A percentile compares a stretch with the other conserved stretches of the same genome.
Conservation (phyloP, 441 rosid genomes). For the Daphne laureola region DNA sequence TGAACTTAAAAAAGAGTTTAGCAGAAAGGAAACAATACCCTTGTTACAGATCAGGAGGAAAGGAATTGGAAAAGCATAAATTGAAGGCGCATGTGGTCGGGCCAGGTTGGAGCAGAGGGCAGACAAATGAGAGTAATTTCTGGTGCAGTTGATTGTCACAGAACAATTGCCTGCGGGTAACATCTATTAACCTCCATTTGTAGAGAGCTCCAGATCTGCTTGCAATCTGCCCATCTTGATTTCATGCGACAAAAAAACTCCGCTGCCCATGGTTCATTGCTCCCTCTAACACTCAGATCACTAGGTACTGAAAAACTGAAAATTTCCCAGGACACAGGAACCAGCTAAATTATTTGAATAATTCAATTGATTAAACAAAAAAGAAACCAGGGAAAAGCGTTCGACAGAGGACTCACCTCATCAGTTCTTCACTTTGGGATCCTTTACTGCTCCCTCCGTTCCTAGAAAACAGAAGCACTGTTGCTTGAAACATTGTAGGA, state of each 20-base stretch:
- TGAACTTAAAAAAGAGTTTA: too few species aligned
- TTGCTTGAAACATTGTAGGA: too few species aligned
- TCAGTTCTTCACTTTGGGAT: constrained; percentile 47
- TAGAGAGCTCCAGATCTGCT: constrained; percentile 55
- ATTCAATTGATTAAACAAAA: background rate
- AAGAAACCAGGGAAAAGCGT: background rate
- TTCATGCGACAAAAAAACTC: constrained; percentile 43
- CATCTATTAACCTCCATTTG: constrained; percentile 74
- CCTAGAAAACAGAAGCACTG: constrained; percentile 12
- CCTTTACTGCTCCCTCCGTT: constrained; percentile 24
- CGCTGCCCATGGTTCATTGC: constrained; percentile 74
- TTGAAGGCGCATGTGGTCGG: background rate
- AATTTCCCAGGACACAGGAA: background rate
- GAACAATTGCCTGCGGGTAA: constrained; percentile 79
- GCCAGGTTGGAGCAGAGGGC: background rate
- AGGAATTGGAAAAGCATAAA: too few species aligned
- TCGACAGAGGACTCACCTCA: constrained; percentile 41
- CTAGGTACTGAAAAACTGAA: constrained; percentile 86
- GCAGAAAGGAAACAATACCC: too few species aligned
- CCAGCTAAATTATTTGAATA: too few species aligned
- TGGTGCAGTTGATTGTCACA: constrained; percentile 19
- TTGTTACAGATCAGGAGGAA: too few species aligned
- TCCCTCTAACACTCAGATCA: constrained; percentile 80
- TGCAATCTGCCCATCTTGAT: constrained; percentile 54
- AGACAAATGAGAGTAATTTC: background rate